Evolutionary conservation across 2,329 filamentous ascomycete species (phyloP).

Genomic region (Aspergillus novofumigatus): DNA sequence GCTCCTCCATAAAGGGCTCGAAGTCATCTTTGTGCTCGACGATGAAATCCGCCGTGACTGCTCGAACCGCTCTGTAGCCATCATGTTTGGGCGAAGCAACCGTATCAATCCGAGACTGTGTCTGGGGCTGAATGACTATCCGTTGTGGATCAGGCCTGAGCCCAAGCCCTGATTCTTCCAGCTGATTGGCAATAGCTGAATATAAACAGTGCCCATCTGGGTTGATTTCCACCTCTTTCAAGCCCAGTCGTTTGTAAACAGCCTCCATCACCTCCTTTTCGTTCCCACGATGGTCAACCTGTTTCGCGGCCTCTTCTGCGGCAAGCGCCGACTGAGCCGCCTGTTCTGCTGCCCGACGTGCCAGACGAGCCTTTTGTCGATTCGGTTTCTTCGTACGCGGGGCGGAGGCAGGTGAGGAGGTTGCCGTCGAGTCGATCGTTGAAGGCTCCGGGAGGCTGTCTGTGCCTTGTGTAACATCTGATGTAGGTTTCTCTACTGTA

Average conservation of each 20-base stretch:
- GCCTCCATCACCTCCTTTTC: constrained; percentile 68
- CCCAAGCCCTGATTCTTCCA: constrained; percentile 49
- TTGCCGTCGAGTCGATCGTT: background rate
- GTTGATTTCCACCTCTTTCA: constrained; percentile 73
- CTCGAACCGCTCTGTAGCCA: constrained; percentile 64
- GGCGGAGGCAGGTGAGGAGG: constrained; percentile 9
- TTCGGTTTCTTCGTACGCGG: constrained; percentile 68
- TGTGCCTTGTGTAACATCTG: background rate
- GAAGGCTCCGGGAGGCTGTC: constrained; percentile 1
- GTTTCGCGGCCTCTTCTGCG: constrained; percentile 66
- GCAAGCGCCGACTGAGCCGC: constrained; percentile 66
- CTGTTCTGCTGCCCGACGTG: constrained; percentile 80
- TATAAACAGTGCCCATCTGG: constrained; percentile 96
- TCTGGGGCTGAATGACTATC: constrained; percentile 28
- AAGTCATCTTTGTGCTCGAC: constrained; percentile 71
- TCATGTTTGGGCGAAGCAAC: constrained; percentile 36
- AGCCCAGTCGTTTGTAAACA: constrained; percentile 58
- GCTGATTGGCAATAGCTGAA: constrained; percentile 82
- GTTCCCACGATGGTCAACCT: constrained; percentile 67
- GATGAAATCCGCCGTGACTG: constrained; percentile 75
- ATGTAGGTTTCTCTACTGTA: background rate
- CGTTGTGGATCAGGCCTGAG: constrained; percentile 35
- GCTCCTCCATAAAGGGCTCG: constrained; percentile 79
- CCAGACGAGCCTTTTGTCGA: constrained; percentile 84
- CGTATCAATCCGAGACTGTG: constrained; percentile 29